Conservation (phyloP, 441 rosid species). For the Adansonia gregorii region DNA sequence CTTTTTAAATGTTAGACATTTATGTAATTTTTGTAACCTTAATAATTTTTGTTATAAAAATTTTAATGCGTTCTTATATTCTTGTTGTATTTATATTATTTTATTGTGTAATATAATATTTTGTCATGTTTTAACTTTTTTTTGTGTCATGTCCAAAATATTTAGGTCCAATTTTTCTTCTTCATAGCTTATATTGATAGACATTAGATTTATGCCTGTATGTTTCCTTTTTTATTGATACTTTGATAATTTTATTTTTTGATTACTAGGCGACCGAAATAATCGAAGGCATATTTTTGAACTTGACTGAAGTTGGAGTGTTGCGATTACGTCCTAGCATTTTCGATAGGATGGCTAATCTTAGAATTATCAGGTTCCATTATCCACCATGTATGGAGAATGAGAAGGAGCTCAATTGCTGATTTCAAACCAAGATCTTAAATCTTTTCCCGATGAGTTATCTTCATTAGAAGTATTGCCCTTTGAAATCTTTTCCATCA, state of each 20-base stretch:
- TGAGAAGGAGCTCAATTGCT: background rate
- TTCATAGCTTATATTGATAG: background rate
- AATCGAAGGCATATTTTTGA: conserved; percentile 34
- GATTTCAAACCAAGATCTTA: background rate
- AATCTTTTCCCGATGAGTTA: background rate
- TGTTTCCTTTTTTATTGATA: background rate
- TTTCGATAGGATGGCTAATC: background rate
- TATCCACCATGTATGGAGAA: background rate
- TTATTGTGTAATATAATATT: no score
- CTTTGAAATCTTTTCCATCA: background rate
- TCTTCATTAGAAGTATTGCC: background rate
- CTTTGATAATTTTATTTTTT: background rate
- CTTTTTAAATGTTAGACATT: no score
- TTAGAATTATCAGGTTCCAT: background rate
- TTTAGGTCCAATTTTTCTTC: no score
- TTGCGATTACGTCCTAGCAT: background rate
- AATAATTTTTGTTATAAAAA: no score
- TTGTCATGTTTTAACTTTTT: no score
- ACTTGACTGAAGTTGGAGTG: background rate
- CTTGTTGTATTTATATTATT: no score
- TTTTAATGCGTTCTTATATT: no score
- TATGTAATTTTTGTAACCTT: no score
- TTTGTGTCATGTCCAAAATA: no score
- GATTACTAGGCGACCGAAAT: conserved; percentile 31
- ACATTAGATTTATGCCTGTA: no score